Percentiles rank a stretch among this genome's conserved stretches.
Conservation (phyloP, 148 eudicot genomes). For the Vaccinium macrocarpon region DNA sequence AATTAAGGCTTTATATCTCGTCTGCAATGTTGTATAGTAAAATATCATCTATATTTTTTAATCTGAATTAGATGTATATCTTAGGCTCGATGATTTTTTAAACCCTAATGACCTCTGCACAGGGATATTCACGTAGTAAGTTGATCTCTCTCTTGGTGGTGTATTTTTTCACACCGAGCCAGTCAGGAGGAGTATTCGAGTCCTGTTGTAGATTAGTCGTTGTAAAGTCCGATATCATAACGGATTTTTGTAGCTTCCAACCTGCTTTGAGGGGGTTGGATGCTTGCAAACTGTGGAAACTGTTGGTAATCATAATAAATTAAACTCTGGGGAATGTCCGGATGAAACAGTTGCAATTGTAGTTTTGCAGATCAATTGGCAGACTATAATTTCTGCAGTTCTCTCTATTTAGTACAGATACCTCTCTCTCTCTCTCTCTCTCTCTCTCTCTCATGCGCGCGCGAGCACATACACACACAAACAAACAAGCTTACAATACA, state of each 20-base stretch:
- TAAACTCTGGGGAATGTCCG: neutral
- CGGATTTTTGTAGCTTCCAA: neutral
- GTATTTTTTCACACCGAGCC: neutral
- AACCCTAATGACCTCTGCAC: neutral
- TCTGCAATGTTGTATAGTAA: neutral
- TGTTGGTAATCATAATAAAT: neutral
- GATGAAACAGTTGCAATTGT: neutral
- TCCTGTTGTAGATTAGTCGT: neutral
- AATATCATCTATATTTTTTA: neutral
- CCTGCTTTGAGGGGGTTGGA: slow-evolving; percentile 2
- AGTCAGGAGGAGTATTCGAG: neutral
- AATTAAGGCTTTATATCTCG: neutral
- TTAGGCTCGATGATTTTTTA: neutral
- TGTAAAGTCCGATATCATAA: slow-evolving; percentile 3
- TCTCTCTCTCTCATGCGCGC: too few species aligned
- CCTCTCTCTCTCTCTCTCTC: too few species aligned
- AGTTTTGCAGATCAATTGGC: neutral
- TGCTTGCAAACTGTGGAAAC: neutral
- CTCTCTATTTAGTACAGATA: neutral
- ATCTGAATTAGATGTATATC: neutral
- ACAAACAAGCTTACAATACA: too few species aligned
- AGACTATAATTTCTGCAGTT: neutral
- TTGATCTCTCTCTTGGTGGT: neutral
- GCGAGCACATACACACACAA: too few species aligned
- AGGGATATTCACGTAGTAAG: neutral